Base-by-base conservation (phyloP, 1,139 yeast species). In the Lodderomyces parapsilosis region DNA sequence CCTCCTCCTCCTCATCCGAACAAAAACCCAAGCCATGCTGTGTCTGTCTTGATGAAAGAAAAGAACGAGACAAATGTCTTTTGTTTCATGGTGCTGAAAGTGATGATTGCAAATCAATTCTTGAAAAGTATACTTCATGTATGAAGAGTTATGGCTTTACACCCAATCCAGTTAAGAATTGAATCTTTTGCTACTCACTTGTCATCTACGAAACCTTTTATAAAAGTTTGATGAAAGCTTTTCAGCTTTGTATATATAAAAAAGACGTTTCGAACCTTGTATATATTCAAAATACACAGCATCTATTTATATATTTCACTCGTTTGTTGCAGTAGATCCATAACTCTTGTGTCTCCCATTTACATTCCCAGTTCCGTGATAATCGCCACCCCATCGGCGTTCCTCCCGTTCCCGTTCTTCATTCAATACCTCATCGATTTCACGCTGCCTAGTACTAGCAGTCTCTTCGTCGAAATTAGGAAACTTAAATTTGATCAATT, bases 11-110 rank as follows among this genome's bases (percentile, higher is more conserved):
- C 4, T 28, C 31, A 7, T 30, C 33, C 8, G 33, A 54, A 43
- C 39, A 49, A 19, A 85, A 87, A 61, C 94, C 94, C 52, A 93
- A 91, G 69, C 97, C 99, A 48, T 93, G 99, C 66, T 93, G 99
- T 58, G 98, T 93, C 24, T 93, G 99, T 65, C 78, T 84, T 53
- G 86, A 84, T 30, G 94, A 91, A 60, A 93, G 91, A 71, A 77
- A 85, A 51, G 62, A 68, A 20, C 78, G 99, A 58, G 99, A 93
- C 59, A 90, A 90, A 58, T 93, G 99, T 62, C 70, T 91, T 46
- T 74, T 93, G 48, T 68, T 80, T 56, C 81, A 88, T 56, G 97
- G 96, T 40, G 85, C 84, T 55, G 96, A 90, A 30, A 74, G 87
- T 43, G 91, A 86, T 31, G 85, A 89, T 58, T 93, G 99, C 66